phyloP scores from a whole-genome alignment of 352 stramenopile species.

The Poterioochromonas sp. region DNA sequence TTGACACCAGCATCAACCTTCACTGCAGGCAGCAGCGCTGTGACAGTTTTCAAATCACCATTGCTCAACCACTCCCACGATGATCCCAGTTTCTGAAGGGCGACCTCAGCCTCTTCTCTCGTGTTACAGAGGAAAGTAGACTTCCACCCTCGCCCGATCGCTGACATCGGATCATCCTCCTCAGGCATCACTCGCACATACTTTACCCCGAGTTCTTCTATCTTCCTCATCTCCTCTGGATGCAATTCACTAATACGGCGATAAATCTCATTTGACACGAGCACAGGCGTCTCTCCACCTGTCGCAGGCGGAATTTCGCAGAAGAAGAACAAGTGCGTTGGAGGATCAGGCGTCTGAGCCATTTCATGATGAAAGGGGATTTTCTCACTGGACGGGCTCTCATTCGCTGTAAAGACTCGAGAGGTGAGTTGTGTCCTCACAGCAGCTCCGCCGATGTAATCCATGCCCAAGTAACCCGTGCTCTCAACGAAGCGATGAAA shows the following conservation, averaged over 20 bases:
- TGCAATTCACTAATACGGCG: slow-evolving; percentile 28
- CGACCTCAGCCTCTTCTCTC: slow-evolving; percentile 37
- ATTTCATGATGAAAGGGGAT: slow-evolving; percentile 47
- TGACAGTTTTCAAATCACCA: slow-evolving; percentile 41
- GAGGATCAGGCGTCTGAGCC: slow-evolving; percentile 40
- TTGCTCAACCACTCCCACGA: slow-evolving; percentile 43
- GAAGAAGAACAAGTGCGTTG: slow-evolving; percentile 44
- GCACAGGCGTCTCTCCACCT: slow-evolving; percentile 42
- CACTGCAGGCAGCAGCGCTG: slow-evolving; percentile 36
- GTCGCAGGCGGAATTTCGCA: slow-evolving; percentile 38
- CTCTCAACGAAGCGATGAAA: slow-evolving; percentile 41
- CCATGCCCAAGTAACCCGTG: slow-evolving; percentile 39
- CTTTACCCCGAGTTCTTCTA: slow-evolving; percentile 41
- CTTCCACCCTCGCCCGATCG: slow-evolving; percentile 45
- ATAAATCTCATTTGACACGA: slow-evolving; percentile 43
- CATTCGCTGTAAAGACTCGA: slow-evolving; percentile 45
- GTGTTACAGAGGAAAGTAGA: slow-evolving; percentile 41
- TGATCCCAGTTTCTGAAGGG: slow-evolving; percentile 37
- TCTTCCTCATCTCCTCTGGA: slow-evolving; percentile 38
- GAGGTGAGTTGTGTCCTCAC: slow-evolving; percentile 40
- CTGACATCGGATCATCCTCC: slow-evolving; percentile 44
- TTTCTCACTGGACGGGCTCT: slow-evolving; percentile 40
- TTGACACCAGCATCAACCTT: slow-evolving; percentile 12
- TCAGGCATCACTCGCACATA: slow-evolving; percentile 45
- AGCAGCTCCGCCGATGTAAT: slow-evolving; percentile 44